Evolutionary conservation across 2,329 filamentous ascomycete species (phyloP).

Genomic region (Trichoderma pleuroti): DNA sequence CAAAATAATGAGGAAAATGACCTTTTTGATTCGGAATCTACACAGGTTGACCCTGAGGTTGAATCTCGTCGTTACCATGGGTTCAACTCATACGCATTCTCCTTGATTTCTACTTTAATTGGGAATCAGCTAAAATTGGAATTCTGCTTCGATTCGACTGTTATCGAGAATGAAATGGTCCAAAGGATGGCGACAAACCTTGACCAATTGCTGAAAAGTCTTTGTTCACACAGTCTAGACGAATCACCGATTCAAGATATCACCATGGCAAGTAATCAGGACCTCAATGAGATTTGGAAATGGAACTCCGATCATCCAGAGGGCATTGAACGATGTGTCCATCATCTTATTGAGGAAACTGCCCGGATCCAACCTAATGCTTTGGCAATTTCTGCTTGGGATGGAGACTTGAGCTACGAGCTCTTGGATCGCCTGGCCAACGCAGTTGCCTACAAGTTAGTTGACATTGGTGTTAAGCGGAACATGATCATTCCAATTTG

Average conservation of each 20-base stretch:
- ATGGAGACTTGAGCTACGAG: slow-evolving; percentile 24
- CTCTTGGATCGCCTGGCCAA: slow-evolving; percentile 21
- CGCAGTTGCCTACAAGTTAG: neutral
- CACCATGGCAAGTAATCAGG: neutral
- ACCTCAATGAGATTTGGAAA: slow-evolving; percentile 3
- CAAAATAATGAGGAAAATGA: neutral
- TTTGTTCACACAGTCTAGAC: neutral
- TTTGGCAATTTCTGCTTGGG: slow-evolving; percentile 26
- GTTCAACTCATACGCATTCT: slow-evolving; percentile 4
- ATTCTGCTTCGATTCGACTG: slow-evolving; percentile 1
- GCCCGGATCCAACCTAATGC: slow-evolving; percentile 7
- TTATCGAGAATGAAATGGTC: neutral
- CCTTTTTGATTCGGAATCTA: neutral
- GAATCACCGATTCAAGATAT: neutral
- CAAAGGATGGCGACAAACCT: neutral
- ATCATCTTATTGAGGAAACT: neutral
- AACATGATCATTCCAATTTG: slow-evolving; percentile 30
- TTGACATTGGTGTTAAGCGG: slow-evolving; percentile 23
- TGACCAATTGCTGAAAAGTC: neutral
- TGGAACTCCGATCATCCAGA: neutral
- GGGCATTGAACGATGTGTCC: slow-evolving; percentile 1
- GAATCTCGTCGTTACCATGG: neutral
- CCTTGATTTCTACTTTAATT: neutral
- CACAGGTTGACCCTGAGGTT: neutral
- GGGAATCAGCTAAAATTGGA: neutral